Base-by-base conservation (phyloP, 2,329 filamentous ascomycete genomes). In the Parascedosporium putredinis region DNA sequence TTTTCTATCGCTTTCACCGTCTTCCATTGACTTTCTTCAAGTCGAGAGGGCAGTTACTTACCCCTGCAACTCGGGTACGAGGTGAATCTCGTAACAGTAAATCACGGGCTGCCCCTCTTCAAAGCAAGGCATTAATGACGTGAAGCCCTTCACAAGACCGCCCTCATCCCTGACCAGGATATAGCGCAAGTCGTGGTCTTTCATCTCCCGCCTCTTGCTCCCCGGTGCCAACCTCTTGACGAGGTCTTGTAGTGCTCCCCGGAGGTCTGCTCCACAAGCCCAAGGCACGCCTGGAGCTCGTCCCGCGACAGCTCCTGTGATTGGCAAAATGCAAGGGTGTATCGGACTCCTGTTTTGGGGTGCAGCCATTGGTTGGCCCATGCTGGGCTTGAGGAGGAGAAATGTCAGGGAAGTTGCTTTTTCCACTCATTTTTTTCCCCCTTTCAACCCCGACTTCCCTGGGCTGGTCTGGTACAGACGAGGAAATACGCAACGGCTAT, bases 51-150 rank as follows among this genome's bases (percentile, higher is more conserved):
- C n/a, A n/a, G 23, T 9, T 18, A 64, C 66, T 54, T 62, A 78
- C 67, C 81, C 73, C 55, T 78, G 75, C 4, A 85, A 61, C 1
- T 69, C 64, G 1, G 71, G 65, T 33, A 69, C 64, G 3, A 90
- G 72, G 59, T 91, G 86, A 31, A 91, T 79, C 65, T 91, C 86
- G 61, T 89, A 91, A 62, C 86, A 83, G 63, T 89, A 91, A 18
- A 88, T 60, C 2, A 89, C 84, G 0, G 80, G 71, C 52, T 78
- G 67, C 1, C 73, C 73, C 53, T 82, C 78, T 59, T 88, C 84
- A 57, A 77, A 77, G 2, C 81, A 84, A n/a, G 84, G 75, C 81
- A 86, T 83, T 58, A 86, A 69, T n/a, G 81, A 85, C 1, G 75
- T 71, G 57, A 86, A 84, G 4, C 72, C 80, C 16, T 64, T 61